These are phyloP conservation scores for Aaosphaeria pasadenensis DNA, from an alignment of 2,329 filamentous ascomycete species.

Conservation along the genomic window DNA sequence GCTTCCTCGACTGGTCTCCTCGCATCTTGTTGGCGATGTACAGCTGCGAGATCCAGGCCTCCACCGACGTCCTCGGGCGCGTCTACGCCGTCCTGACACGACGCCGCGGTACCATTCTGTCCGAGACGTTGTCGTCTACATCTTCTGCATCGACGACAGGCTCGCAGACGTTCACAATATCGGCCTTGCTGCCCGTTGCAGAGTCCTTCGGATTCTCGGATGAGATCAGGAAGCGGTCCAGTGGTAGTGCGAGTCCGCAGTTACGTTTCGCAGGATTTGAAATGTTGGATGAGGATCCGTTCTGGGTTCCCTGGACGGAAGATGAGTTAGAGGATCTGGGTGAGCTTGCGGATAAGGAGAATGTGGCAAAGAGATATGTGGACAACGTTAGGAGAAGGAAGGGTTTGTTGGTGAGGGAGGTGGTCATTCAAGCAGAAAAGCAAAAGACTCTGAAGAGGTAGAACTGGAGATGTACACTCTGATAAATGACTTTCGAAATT, in stretches of 20 bases:
- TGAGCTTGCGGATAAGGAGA: slow-evolving; percentile 89
- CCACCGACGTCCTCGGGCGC: slow-evolving; percentile 88
- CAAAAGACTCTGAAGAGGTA: slow-evolving; percentile 69
- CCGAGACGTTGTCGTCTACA: slow-evolving; percentile 89
- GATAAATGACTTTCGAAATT: too few species aligned
- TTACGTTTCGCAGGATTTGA: slow-evolving; percentile 92
- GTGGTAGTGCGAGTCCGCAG: slow-evolving; percentile 86
- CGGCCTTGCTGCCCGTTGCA: slow-evolving; percentile 81
- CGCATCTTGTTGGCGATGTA: slow-evolving; percentile 98
- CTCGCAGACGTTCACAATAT: slow-evolving; percentile 93
- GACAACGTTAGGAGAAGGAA: slow-evolving; percentile 83
- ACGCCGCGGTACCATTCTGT: slow-evolving; percentile 82
- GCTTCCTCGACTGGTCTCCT: slow-evolving; percentile 93
- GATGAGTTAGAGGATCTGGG: slow-evolving; percentile 95
- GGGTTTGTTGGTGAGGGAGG: slow-evolving; percentile 76
- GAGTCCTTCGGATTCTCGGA: slow-evolving; percentile 96
- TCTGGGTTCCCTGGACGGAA: slow-evolving; percentile 96
- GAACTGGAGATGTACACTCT: background rate
- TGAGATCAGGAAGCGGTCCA: slow-evolving; percentile 93
- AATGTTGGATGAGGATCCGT: slow-evolving; percentile 90
- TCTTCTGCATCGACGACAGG: slow-evolving; percentile 92
- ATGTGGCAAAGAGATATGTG: slow-evolving; percentile 95
- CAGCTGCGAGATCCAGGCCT: slow-evolving; percentile 94
- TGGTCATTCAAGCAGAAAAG: slow-evolving; percentile 84
- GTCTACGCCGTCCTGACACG: slow-evolving; percentile 98